Evolutionary conservation across 345 rosid genomes (phyloP), one percentile per base, ranked within the genome.

Genomic region (Lumnitzera littorea): DNA sequence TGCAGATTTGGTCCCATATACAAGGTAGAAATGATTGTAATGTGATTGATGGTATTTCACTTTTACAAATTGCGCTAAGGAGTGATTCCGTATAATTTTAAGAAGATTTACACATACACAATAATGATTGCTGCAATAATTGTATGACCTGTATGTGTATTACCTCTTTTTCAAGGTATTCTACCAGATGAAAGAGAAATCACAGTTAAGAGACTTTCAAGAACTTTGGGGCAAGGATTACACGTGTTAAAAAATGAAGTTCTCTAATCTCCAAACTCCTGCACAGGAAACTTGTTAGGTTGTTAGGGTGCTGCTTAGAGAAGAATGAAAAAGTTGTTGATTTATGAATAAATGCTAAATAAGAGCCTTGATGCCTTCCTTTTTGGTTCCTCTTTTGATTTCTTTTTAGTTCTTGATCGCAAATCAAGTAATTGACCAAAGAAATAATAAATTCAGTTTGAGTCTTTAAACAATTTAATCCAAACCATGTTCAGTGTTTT

Each of bases 1-100:
- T 80, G 88, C 2, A 85, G 88, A 25, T 80, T 83, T 60, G 85
- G 88, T 24, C 80, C 75, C 0, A 84, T 82, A 59, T 80, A 77
- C 63, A 71, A 67, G 84, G 84, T 83, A 24, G 53, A 66, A 15
- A 15, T 20, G 1, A 4, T 57, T 46, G 2, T 15, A 48, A 5
- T 49, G 7, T 4, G 29, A 27, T 4, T 27, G 2, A n/a, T n/a
- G n/a, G n/a, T n/a, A n/a, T n/a, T n/a, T n/a, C n/a, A n/a, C n/a
- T n/a, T n/a, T n/a, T n/a, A n/a, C n/a, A n/a, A n/a, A n/a, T n/a
- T n/a, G n/a, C n/a, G n/a, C n/a, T n/a, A n/a, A n/a, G n/a, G n/a
- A n/a, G n/a, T n/a, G n/a, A n/a, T n/a, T n/a, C n/a, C n/a, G n/a
- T n/a, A n/a, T n/a, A n/a, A n/a, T n/a, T n/a, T n/a, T n/a, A n/a